A percentile compares a stretch with the other conserved stretches of the same genome.
phyloP scores from a whole-genome alignment of 345 rosid species.

The Iberis pinnata region DNA sequence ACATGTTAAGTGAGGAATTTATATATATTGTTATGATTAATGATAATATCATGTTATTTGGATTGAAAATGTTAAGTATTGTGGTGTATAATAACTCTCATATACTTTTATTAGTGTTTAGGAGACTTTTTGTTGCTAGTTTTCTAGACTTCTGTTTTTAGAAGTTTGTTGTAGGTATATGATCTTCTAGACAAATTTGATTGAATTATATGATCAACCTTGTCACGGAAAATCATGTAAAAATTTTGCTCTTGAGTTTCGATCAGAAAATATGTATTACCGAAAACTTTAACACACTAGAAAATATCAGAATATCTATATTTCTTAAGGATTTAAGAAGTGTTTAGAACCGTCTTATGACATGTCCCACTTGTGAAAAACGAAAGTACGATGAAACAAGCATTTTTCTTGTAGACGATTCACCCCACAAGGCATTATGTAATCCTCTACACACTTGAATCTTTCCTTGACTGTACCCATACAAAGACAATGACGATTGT shows the following conservation, averaged over 20 bases:
- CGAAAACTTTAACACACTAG: constrained; percentile 46
- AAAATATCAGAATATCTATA: constrained; percentile 47
- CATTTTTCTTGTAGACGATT: constrained; percentile 74
- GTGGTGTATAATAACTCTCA: too few relatives aligned
- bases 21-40: too few relatives aligned
- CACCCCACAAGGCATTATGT: constrained; percentile 73
- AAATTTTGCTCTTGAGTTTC: constrained; percentile 1
- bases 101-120: too few relatives aligned
- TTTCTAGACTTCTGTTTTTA: too few relatives aligned
- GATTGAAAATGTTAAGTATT: too few relatives aligned
- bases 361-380: constrained; percentile 42
- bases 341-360: constrained; percentile 49
- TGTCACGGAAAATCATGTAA: too few relatives aligned
- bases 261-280: constrained; percentile 42
- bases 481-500: constrained; percentile 38
- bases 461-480: constrained; percentile 51
- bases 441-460: constrained; percentile 72
- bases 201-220: too few relatives aligned
- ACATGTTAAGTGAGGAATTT: too few relatives aligned
- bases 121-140: too few relatives aligned
- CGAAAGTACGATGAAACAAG: constrained; percentile 55
- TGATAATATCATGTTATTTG: too few relatives aligned
- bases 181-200: too few relatives aligned
- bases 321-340: constrained; percentile 64
- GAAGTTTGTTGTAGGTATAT: too few relatives aligned